Conservation (phyloP, 345 rosid species). For the Ricinus communis region DNA sequence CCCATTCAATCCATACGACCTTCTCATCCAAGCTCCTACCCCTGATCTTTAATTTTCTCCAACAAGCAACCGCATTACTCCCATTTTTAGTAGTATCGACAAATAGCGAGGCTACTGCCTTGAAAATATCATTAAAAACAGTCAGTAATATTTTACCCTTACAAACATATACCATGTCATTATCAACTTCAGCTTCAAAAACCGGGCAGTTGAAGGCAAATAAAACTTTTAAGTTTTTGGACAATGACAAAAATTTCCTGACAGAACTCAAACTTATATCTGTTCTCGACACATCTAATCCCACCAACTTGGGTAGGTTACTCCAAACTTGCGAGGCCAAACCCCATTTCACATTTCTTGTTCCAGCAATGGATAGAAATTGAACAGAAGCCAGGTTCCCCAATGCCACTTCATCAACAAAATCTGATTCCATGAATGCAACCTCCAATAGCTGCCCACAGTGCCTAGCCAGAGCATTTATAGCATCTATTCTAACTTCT, state of each 20-base stretch:
- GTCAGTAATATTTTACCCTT: constrained; percentile 32
- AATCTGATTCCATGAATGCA: constrained; percentile 30
- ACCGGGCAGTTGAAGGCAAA: constrained; percentile 32
- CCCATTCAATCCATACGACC: constrained; percentile 36
- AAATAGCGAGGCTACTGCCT: constrained; percentile 32
- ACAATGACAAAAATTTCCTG: constrained; percentile 22
- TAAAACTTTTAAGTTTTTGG: constrained; percentile 27
- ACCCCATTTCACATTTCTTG: constrained; percentile 40
- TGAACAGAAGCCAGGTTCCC: constrained; percentile 31
- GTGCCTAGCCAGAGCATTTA: constrained; percentile 35
- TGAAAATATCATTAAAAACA: constrained; percentile 25
- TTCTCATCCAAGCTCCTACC: constrained; percentile 16
- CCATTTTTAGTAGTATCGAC: constrained; percentile 20
- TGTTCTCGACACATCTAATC: constrained; percentile 41
- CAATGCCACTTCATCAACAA: constrained; percentile 34
- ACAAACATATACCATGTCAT: constrained; percentile 5
- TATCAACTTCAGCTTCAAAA: constrained; percentile 31
- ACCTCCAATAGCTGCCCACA: constrained; percentile 30
- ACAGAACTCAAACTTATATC: constrained; percentile 27
- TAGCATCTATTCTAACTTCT: constrained; percentile 34
- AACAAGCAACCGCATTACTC: constrained; percentile 10
- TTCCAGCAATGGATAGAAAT: constrained; percentile 36
- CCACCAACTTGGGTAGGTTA: constrained; percentile 29
- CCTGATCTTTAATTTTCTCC: constrained; percentile 24
- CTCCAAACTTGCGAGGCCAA: constrained; percentile 29